A percentile compares a stretch with the other conserved stretches of the same genome.
These are phyloP conservation scores for Ensete glaucum DNA, from an alignment of 176 grass and related monocot species.

Conservation along the genomic window DNA sequence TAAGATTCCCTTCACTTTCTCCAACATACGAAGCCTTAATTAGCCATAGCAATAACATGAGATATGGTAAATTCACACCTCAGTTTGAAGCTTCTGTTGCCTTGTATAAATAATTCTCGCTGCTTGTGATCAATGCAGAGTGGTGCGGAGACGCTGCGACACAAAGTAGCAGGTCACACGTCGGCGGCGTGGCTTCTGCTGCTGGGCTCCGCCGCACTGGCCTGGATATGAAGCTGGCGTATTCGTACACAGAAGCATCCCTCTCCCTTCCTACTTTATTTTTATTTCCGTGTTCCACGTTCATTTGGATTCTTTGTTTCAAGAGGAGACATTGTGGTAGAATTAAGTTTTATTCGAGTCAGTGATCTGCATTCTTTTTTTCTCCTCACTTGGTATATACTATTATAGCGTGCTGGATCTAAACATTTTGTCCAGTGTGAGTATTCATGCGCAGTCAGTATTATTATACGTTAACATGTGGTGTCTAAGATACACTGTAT, in stretches of 20 bases:
- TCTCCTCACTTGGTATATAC: not conserved
- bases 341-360: not conserved
- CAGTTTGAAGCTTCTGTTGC: no score
- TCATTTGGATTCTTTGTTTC: not conserved
- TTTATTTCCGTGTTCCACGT: not conserved
- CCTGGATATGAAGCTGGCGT: not conserved
- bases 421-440: not conserved
- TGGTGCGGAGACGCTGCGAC: not conserved
- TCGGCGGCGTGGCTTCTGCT: slow-evolving; percentile 10
- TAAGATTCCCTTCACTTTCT: not conserved
- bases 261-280: no score
- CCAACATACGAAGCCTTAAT: no score
- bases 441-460: not conserved
- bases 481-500: no score
- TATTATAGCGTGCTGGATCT: not conserved
- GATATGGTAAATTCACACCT: no score
- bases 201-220: not conserved
- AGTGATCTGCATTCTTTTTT: not conserved
- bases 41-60: no score
- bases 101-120: no score
- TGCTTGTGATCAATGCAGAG: not conserved
- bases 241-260: no score
- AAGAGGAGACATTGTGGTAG: not conserved
- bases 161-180: not conserved
- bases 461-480: not conserved